phyloP scores from a whole-genome alignment of 2,329 filamentous ascomycete genomes.

The Acarospora socialis region DNA sequence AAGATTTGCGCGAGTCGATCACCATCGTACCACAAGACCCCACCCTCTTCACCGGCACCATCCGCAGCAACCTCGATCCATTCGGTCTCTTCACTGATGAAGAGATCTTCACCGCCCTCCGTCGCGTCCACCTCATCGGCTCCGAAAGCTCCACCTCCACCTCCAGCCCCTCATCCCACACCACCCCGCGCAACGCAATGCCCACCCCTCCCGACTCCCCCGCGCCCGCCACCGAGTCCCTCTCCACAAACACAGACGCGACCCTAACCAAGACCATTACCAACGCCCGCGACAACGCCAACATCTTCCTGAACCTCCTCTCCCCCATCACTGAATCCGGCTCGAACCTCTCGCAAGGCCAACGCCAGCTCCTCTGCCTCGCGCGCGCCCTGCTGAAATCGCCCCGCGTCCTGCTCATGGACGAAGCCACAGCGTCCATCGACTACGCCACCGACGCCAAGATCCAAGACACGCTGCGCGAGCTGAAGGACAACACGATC shows the following conservation, averaged over 20 bases:
- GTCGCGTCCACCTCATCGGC: slow-evolving; percentile 76
- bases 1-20: slow-evolving; percentile 81
- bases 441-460: slow-evolving; percentile 92
- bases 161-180: slow-evolving; percentile 18
- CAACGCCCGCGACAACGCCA: slow-evolving; percentile 61
- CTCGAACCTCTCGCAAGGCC: slow-evolving; percentile 87
- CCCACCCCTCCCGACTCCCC: slow-evolving; percentile 3
- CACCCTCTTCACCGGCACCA: slow-evolving; percentile 83
- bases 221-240: slow-evolving; percentile 11
- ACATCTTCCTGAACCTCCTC: slow-evolving; percentile 77
- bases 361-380: slow-evolving; percentile 85
- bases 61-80: slow-evolving; percentile 84
- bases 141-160: slow-evolving; percentile 32
- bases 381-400: slow-evolving; percentile 83
- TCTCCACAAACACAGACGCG: slow-evolving; percentile 4
- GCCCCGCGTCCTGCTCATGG: slow-evolving; percentile 93
- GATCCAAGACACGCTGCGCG: slow-evolving; percentile 92
- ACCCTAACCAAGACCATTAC: slow-evolving; percentile 13
- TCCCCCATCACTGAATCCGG: slow-evolving; percentile 81
- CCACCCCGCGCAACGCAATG: slow-evolving; percentile 7
- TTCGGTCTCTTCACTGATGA: slow-evolving; percentile 82
- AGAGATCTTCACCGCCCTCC: slow-evolving; percentile 73
- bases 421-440: slow-evolving; percentile 94
- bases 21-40: slow-evolving; percentile 97
- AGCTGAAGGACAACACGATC: slow-evolving; percentile 73